Percentiles rank a stretch among this genome's conserved stretches.
Evolutionary conservation across 202 grass and related monocot genomes (phyloP).

Genomic region (Schoenoplectus tabernaemontani): DNA sequence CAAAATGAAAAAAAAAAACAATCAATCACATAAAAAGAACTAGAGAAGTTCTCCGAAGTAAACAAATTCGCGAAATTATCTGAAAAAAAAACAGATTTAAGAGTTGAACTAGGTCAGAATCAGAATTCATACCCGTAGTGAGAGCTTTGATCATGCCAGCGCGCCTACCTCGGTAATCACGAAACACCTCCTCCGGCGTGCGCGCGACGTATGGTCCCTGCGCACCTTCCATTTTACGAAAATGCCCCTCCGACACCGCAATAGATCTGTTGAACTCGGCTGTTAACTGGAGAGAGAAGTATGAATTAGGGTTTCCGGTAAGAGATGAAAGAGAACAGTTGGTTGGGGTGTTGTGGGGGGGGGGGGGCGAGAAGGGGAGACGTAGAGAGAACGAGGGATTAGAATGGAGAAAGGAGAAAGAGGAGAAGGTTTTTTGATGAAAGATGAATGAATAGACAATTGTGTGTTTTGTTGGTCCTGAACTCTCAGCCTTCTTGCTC

Average conservation of each 20-base stretch:
- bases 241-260: background rate
- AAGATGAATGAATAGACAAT: background rate
- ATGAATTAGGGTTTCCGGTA: slow-evolving; percentile 28
- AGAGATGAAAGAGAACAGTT: slow-evolving; percentile 14
- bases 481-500: background rate
- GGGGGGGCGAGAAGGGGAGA: slow-evolving; percentile 15
- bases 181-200: slow-evolving; percentile 90
- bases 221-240: slow-evolving; percentile 49
- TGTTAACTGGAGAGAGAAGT: slow-evolving; percentile 16
- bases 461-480: background rate
- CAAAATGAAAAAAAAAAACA: slow-evolving; percentile 5
- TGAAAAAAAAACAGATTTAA: background rate
- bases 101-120: background rate
- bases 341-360: slow-evolving; percentile 10
- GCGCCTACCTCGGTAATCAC: slow-evolving; percentile 76
- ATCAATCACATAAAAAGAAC: slow-evolving; percentile 14
- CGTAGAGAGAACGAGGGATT: too few species aligned
- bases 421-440: background rate
- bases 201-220: slow-evolving; percentile 35
- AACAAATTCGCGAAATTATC: background rate
- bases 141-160: slow-evolving; percentile 95
- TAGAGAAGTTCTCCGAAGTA: background rate
- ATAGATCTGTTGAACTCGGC: slow-evolving; percentile 36
- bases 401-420: background rate
- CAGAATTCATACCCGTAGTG: slow-evolving; percentile 43